Conservation (phyloP, 257 asterid species). For the Rubia yunnanensis region DNA sequence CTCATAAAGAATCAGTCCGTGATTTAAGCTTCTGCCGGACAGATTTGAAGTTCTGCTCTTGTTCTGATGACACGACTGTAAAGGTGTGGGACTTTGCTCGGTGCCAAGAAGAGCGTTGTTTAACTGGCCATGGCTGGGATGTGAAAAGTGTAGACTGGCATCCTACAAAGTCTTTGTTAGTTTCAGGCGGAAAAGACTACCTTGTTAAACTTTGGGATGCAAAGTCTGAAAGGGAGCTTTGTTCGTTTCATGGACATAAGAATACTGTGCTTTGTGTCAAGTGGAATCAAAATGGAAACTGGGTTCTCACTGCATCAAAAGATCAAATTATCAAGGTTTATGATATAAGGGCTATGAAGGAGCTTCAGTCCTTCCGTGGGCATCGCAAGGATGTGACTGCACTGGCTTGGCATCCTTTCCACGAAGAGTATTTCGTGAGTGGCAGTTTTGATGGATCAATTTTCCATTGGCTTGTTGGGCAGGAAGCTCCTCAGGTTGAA, state of each 20-base stretch:
- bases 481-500: conserved; percentile 93
- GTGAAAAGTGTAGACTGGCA: conserved; percentile 99
- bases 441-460: conserved; percentile 98
- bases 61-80: conserved; percentile 96
- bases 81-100: conserved; percentile 99
- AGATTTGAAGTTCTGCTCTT: conserved; percentile 96
- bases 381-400: conserved; percentile 95
- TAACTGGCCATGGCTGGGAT: conserved; percentile 99
- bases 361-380: conserved; percentile 95
- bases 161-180: conserved; percentile 89
- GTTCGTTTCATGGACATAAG: conserved; percentile 96
- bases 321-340: conserved; percentile 98
- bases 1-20: conserved; percentile 96
- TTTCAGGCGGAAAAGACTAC: conserved; percentile 98
- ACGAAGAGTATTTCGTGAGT: conserved; percentile 95
- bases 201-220: conserved; percentile 99
- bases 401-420: conserved; percentile 99
- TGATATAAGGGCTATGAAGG: conserved; percentile 99
- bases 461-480: conserved; percentile 98
- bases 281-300: conserved; percentile 98
- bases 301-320: conserved; percentile 93
- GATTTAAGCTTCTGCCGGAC: conserved; percentile 97
- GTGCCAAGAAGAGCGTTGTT: conserved; percentile 92
- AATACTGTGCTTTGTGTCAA: conserved; percentile 76
- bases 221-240: conserved; percentile 85